Percentiles rank a stretch among this genome's conserved stretches.
Evolutionary conservation across 495 filamentous ascomycete species (phyloP).

Genomic region (Schizothecium vesticola): DNA sequence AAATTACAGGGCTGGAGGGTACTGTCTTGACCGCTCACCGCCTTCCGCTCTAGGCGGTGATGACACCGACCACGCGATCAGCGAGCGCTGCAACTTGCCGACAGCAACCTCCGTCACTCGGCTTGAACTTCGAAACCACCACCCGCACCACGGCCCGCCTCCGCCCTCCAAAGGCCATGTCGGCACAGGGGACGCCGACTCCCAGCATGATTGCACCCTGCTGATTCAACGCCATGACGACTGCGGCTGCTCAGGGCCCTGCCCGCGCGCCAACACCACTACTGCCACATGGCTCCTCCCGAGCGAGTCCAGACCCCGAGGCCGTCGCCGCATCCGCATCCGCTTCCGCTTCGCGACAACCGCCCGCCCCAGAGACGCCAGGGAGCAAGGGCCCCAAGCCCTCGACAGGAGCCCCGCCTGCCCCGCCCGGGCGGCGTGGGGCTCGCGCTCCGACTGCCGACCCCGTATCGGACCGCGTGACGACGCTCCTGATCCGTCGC

Average conservation of each 20-base stretch:
- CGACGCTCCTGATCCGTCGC: slow-evolving; percentile 46
- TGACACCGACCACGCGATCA: slow-evolving; percentile 14
- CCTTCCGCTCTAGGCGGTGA: slow-evolving; percentile 18
- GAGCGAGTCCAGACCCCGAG: slow-evolving; percentile 22
- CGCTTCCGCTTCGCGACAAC: neutral
- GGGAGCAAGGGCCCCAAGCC: neutral
- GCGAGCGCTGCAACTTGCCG: slow-evolving; percentile 5
- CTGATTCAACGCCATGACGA: slow-evolving; percentile 19
- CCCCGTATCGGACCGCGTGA: slow-evolving; percentile 48
- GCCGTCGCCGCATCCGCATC: slow-evolving; percentile 13
- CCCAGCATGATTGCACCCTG: neutral
- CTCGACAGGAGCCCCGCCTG: slow-evolving; percentile 5
- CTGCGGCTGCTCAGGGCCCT: slow-evolving; percentile 20
- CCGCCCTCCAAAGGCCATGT: neutral
- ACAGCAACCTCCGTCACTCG: neutral
- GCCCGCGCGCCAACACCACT: slow-evolving; percentile 24
- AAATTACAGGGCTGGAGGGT: neutral
- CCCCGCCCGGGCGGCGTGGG: slow-evolving; percentile 22
- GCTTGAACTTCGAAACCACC: neutral
- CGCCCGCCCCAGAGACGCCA: neutral
- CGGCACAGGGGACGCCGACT: neutral
- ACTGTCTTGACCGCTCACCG: slow-evolving; percentile 14
- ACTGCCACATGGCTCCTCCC: slow-evolving; percentile 23
- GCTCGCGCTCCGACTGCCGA: slow-evolving; percentile 30
- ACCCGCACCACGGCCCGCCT: neutral